Conservation (phyloP, 257 asterid species). For the Forsythia viridissima region DNA sequence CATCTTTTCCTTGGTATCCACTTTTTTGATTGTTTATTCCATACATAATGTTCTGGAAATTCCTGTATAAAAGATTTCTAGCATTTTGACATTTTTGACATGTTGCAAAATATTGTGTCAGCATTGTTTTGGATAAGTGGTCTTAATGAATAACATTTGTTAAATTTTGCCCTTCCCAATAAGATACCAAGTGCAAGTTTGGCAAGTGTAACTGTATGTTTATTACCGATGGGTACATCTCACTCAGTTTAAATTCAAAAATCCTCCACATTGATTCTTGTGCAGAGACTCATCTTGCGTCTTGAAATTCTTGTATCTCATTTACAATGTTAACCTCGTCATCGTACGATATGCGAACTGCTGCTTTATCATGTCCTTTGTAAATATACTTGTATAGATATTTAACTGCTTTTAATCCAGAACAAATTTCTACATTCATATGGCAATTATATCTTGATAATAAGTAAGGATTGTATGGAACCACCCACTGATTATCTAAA, state of each 20-base stretch:
- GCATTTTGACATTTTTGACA: not conserved
- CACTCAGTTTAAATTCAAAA: conserved; percentile 16
- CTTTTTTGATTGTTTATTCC: too few relatives aligned
- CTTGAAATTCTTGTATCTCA: not conserved
- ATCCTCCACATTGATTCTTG: not conserved
- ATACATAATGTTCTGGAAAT: not conserved
- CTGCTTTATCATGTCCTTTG: too few relatives aligned
- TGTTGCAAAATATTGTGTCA: not conserved
- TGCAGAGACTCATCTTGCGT: conserved; percentile 23
- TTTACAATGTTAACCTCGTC: too few relatives aligned
- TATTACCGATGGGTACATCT: not conserved
- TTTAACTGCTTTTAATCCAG: too few relatives aligned
- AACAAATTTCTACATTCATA: too few relatives aligned
- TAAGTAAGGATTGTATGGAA: too few relatives aligned
- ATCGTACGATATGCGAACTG: too few relatives aligned
- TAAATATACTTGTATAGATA: too few relatives aligned
- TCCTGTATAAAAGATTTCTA: too few relatives aligned
- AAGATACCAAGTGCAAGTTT: not conserved
- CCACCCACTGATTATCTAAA: too few relatives aligned
- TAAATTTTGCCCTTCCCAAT: not conserved
- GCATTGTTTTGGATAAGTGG: not conserved
- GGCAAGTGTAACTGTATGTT: conserved; percentile 9
- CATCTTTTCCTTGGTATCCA: too few relatives aligned
- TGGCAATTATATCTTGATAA: too few relatives aligned
- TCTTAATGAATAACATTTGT: not conserved